Conservation (phyloP, 192 early-diverging fungal species). For the Entophlyctis luteolus region DNA sequence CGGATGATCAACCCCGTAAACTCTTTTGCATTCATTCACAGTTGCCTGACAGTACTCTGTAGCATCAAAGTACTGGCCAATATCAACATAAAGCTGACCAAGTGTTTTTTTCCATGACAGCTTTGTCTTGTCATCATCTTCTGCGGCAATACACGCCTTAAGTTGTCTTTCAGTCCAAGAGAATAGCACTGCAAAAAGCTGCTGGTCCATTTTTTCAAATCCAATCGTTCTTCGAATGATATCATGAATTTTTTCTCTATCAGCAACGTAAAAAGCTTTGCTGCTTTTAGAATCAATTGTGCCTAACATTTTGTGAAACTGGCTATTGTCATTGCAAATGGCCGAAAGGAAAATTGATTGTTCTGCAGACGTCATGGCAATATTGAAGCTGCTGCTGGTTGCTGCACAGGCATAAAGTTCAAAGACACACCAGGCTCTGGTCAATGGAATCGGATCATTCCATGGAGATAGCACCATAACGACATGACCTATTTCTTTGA, state of each 20-base stretch:
- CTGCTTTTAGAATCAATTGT: neutral
- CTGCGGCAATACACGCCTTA: neutral
- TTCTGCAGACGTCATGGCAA: neutral
- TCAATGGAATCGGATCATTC: conserved; percentile 22
- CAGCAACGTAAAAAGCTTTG: neutral
- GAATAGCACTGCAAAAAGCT: conserved; percentile 1
- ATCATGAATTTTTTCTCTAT: conserved; percentile 3
- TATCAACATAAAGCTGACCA: neutral
- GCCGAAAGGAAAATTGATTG: neutral
- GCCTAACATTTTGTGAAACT: neutral
- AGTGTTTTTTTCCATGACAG: too few relatives aligned
- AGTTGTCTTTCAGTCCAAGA: neutral
- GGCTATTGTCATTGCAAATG: neutral
- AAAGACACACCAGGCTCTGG: conserved; percentile 34
- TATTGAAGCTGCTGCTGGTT: conserved; percentile 4
- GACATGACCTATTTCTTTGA: conserved; percentile 17
- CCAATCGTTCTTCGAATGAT: neutral
- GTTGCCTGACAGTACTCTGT: neutral
- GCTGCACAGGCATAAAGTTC: conserved; percentile 18
- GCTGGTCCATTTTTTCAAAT: conserved; percentile 11
- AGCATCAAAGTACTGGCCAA: neutral
- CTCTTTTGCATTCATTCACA: neutral
- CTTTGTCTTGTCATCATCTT: neutral
- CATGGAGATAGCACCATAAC: conserved; percentile 31
- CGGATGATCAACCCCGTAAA: conserved; percentile 20